A percentile compares a stretch with the other conserved stretches of the same genome.
Conservation (phyloP, 176 grass and related monocot genomes). For the Eleusine coracana region DNA sequence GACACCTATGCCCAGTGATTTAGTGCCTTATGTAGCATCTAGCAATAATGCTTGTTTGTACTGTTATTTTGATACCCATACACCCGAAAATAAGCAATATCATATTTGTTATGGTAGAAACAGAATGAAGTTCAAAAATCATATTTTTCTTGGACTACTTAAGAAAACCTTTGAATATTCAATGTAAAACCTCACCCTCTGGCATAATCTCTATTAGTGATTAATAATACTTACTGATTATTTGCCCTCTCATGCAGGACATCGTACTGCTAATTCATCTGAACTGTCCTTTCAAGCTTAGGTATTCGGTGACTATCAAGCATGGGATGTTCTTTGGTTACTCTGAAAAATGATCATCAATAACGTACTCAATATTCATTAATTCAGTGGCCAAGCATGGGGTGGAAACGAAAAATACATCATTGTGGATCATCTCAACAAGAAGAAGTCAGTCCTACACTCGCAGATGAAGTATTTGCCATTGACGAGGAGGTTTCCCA, state of each 20-base stretch:
- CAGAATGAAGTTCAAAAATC: too few relatives aligned
- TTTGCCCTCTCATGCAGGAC: constrained; percentile 13
- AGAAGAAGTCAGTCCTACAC: constrained; percentile 11
- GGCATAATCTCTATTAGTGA: neutral
- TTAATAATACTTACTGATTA: constrained; percentile 8
- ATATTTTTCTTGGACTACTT: too few relatives aligned
- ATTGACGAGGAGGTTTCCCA: constrained; percentile 62
- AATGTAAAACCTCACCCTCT: neutral
- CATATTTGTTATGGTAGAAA: too few relatives aligned
- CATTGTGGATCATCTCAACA: constrained; percentile 50
- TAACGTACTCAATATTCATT: neutral
- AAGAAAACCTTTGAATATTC: neutral
- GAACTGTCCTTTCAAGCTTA: constrained; percentile 17
- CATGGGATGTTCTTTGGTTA: neutral
- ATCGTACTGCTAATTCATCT: neutral
- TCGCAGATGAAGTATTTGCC: neutral
- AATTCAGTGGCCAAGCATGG: constrained; percentile 40
- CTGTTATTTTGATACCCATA: too few relatives aligned
- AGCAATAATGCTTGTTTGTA: too few relatives aligned
- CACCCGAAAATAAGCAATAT: too few relatives aligned
- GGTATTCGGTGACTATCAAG: neutral
- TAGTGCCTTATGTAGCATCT: too few relatives aligned
- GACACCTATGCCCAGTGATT: too few relatives aligned
- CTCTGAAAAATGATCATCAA: neutral
- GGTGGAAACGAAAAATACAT: constrained; percentile 30